Evolutionary conservation across 2,329 filamentous ascomycete species (phyloP).

Genomic region (Cladosporium halotolerans): DNA sequence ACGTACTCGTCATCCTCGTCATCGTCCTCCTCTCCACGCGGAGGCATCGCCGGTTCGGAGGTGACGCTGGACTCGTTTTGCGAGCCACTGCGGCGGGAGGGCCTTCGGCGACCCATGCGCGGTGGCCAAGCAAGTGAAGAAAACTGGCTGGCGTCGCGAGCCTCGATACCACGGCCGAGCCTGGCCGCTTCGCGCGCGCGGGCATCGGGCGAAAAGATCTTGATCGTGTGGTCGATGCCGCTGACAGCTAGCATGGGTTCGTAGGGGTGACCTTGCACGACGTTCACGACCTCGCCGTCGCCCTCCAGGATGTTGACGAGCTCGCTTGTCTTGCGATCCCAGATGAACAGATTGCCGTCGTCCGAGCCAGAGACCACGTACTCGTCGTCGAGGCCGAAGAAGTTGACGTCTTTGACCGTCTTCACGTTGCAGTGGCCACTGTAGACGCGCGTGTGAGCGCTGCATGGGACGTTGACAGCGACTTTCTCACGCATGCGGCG

Average conservation of each 20-base stretch:
- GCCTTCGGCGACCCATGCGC: conserved; percentile 14
- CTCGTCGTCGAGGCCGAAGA: conserved; percentile 60
- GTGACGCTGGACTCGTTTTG: background rate
- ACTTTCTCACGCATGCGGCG: conserved; percentile 45
- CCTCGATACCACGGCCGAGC: conserved; percentile 52
- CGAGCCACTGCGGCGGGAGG: conserved; percentile 3
- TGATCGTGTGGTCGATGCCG: conserved; percentile 63
- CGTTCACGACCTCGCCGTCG: conserved; percentile 64
- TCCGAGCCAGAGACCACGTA: conserved; percentile 64
- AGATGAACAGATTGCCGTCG: conserved; percentile 62
- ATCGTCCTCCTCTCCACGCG: conserved; percentile 17
- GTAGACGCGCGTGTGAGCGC: conserved; percentile 52
- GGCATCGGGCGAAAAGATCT: conserved; percentile 59
- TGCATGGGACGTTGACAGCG: conserved; percentile 50
- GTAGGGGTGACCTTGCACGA: conserved; percentile 61
- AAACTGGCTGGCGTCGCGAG: conserved; percentile 38
- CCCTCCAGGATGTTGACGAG: conserved; percentile 61
- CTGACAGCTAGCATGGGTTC: conserved; percentile 61
- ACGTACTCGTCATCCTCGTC: conserved; percentile 35
- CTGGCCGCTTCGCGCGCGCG: conserved; percentile 52
- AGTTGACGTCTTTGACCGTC: conserved; percentile 65
- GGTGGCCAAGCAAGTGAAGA: conserved; percentile 34
- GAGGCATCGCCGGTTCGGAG: conserved; percentile 23
- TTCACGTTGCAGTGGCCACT: conserved; percentile 60
- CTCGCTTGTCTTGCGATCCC: conserved; percentile 57